Evolutionary conservation across 139 green algal species (phyloP).

Genomic region (Deuterostichococcus epilithicus): DNA sequence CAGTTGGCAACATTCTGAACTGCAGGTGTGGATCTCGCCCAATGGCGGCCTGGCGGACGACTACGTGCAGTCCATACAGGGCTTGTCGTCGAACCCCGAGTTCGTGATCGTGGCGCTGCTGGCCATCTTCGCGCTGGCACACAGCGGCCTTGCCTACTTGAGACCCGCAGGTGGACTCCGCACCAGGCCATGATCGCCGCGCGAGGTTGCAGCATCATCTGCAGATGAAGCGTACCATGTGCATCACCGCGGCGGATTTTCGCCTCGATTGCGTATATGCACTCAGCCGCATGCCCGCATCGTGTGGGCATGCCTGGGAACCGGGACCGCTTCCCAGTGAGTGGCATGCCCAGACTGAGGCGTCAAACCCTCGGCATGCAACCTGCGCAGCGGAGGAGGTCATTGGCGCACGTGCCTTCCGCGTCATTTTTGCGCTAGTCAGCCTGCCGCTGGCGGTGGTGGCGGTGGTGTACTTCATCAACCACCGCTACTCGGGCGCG

Average conservation of each 20-base stretch:
- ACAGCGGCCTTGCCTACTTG: conserved; percentile 87
- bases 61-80: conserved; percentile 57
- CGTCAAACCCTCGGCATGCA: too few relatives aligned
- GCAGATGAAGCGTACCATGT: too few relatives aligned
- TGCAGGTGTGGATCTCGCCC: conserved; percentile 79
- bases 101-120: conserved; percentile 80
- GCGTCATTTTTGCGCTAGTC: conserved; percentile 87
- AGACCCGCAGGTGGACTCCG: conserved; percentile 56
- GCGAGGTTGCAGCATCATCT: too few relatives aligned
- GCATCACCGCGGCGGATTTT: too few relatives aligned
- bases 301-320: too few relatives aligned
- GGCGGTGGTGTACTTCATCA: conserved; percentile 97
- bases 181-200: too few relatives aligned
- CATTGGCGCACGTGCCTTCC: conserved; percentile 84
- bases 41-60: conserved; percentile 60
- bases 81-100: conserved; percentile 47
- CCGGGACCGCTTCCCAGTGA: too few relatives aligned
- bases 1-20: not conserved
- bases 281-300: too few relatives aligned
- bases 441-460: conserved; percentile 83
- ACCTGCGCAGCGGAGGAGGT: conserved; percentile 68
- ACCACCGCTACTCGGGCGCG: conserved; percentile 84
- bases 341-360: too few relatives aligned
- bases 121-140: conserved; percentile 77
- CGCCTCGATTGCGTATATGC: too few relatives aligned